Conservation (phyloP, 2,329 filamentous ascomycete species). For the Rhytidhysteron rufulum region DNA sequence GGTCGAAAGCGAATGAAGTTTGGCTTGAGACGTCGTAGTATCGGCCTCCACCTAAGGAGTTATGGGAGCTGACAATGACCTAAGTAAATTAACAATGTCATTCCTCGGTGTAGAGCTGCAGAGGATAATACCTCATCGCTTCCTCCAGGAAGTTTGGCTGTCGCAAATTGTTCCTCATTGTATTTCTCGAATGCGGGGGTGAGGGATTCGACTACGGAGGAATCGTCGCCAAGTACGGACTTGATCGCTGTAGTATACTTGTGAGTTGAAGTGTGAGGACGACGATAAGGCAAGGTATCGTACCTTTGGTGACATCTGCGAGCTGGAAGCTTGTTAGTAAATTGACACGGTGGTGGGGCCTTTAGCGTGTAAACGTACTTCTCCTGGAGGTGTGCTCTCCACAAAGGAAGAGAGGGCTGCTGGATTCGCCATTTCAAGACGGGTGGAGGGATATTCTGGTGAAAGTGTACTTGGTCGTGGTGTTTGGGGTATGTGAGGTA, state of each 20-base stretch:
- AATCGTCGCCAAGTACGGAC: conserved; percentile 68
- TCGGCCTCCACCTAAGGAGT: conserved; percentile 71
- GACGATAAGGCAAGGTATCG: conserved; percentile 11
- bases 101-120: conserved; percentile 11
- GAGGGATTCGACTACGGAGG: conserved; percentile 66
- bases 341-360: conserved; percentile 6
- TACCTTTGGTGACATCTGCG: conserved; percentile 83
- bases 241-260: conserved; percentile 74
- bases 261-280: conserved; percentile 1
- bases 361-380: conserved; percentile 58
- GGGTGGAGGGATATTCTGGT: neutral
- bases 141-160: conserved; percentile 83
- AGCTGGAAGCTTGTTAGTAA: conserved; percentile 55
- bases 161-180: conserved; percentile 90
- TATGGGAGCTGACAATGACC: conserved; percentile 82
- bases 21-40: conserved; percentile 91
- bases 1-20: conserved; percentile 85
- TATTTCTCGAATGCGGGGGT: conserved; percentile 86
- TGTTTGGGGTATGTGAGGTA: neutral
- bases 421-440: conserved; percentile 24
- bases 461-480: neutral
- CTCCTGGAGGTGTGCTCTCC: conserved; percentile 89
- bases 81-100: too few relatives aligned
- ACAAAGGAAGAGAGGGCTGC: conserved; percentile 69
- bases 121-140: conserved; percentile 66